phyloP scores from a whole-genome alignment of 768 basidiomycete species.

The Pleurotus cornucopiae region DNA sequence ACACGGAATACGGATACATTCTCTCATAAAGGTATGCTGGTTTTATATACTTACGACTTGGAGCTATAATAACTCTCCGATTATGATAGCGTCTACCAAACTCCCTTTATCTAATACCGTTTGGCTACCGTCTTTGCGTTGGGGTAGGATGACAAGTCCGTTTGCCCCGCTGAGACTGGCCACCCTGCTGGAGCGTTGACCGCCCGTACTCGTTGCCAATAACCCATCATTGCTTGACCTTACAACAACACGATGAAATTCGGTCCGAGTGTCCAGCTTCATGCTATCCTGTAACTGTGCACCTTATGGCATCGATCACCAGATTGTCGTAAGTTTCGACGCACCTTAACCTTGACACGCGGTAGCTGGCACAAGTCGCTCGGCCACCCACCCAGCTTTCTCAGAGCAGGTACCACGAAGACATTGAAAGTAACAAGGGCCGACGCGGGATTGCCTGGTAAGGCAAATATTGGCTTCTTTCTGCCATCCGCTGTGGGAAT shows the following conservation, averaged over 20 bases:
- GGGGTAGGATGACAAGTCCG: conserved; percentile 68
- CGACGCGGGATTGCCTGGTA: conserved; percentile 87
- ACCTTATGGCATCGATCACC: not conserved
- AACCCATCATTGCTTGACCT: conserved; percentile 41
- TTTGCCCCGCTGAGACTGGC: conserved; percentile 81
- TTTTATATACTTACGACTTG: too few relatives aligned
- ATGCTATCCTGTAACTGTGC: conserved; percentile 55
- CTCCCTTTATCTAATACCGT: conserved; percentile 48
- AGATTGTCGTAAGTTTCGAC: conserved; percentile 13
- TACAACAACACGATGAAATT: conserved; percentile 79
- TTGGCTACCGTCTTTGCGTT: conserved; percentile 26
- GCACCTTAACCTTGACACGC: conserved; percentile 60
- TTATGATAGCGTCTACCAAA: conserved; percentile 54
- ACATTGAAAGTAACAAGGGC: conserved; percentile 84
- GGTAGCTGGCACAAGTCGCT: conserved; percentile 50
- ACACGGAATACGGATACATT: too few relatives aligned
- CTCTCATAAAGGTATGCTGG: too few relatives aligned
- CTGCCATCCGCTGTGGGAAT: conserved; percentile 41
- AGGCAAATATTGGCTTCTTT: conserved; percentile 72
- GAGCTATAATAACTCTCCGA: conserved; percentile 52
- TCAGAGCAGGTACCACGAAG: conserved; percentile 79
- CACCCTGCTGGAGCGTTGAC: conserved; percentile 80
- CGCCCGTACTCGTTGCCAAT: conserved; percentile 76
- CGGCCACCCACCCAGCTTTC: conserved; percentile 69
- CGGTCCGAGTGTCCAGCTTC: conserved; percentile 67